Evolutionary conservation across 495 filamentous ascomycete species (phyloP).

Genomic region (Lasiosphaeria ovina): DNA sequence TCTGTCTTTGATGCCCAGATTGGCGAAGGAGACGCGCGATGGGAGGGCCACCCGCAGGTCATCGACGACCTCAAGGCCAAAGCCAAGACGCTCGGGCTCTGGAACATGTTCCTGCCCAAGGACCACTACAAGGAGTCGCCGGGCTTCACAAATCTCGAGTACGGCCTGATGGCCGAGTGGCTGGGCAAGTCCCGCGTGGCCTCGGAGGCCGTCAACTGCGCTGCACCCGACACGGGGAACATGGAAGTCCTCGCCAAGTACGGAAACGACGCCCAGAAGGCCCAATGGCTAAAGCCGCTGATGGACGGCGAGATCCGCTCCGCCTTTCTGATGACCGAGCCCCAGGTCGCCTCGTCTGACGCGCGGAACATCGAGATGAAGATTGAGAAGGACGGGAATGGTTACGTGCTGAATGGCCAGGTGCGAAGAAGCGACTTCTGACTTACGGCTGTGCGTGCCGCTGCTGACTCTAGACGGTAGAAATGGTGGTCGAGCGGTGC

Average conservation of each 20-base stretch:
- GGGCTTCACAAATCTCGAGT: slow-evolving; percentile 87
- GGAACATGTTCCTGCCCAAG: slow-evolving; percentile 97
- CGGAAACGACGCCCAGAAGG: slow-evolving; percentile 85
- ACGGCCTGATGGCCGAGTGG: slow-evolving; percentile 89
- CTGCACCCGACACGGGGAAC: slow-evolving; percentile 90
- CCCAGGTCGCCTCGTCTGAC: slow-evolving; percentile 79
- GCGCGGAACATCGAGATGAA: slow-evolving; percentile 83
- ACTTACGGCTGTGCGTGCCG: background rate
- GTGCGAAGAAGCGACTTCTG: slow-evolving; percentile 41
- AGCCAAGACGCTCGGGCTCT: slow-evolving; percentile 81
- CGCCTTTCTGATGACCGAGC: slow-evolving; percentile 93
- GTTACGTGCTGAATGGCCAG: slow-evolving; percentile 83
- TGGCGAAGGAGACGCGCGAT: slow-evolving; percentile 67
- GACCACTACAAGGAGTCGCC: slow-evolving; percentile 93
- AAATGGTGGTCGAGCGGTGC: slow-evolving; percentile 98
- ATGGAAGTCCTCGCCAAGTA: slow-evolving; percentile 97
- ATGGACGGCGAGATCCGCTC: slow-evolving; percentile 84
- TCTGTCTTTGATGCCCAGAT: slow-evolving; percentile 74
- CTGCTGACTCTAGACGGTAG: slow-evolving; percentile 32
- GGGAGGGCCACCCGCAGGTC: slow-evolving; percentile 73
- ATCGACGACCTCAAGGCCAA: slow-evolving; percentile 86
- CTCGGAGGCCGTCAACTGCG: slow-evolving; percentile 86
- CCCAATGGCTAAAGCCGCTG: slow-evolving; percentile 77
- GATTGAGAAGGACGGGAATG: slow-evolving; percentile 75
- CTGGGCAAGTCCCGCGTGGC: slow-evolving; percentile 76